Base-by-base conservation (phyloP, 2,329 filamentous ascomycete genomes). In the Leptographium radiaticola region DNA sequence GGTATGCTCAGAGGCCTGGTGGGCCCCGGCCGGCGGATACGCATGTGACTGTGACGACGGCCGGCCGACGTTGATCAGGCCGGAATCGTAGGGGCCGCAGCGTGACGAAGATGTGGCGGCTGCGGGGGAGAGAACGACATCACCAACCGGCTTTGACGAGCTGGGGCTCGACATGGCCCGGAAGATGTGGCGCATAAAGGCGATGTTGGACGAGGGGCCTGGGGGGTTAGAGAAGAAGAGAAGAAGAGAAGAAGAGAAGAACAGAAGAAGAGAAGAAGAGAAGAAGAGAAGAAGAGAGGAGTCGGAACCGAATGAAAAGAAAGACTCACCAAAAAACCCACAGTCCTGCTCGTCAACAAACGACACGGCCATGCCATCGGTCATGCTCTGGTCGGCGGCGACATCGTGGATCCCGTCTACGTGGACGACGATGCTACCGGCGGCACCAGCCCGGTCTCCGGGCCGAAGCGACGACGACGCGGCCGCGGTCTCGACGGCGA, bases 161-260 rank as follows among this genome's bases (percentile, higher is more conserved):
- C 25, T 25, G 25, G 25, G 25, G 13, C 56, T 44, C 11, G 57
- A 49, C 31, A 59, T 46, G 15, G 60, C 59, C 6, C 50, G 38
- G 20, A 52, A 50, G 30, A 62, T 62, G 44, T 58, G 56, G 0
- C 61, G 60, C n/a, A 56, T 51, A n/a, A 63, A 62, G 9, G 61
- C 60, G 15, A 62, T 63, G 34, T 63, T 63, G 16, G 60, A 62
- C 9, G 60, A 61, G 0, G 61, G 60, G 15, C 45, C 42, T 44
- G 18, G n/a, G 10, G n/a, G n/a, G 10, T 6, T 6, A 6, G 6
- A 12, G 42, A 20, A 36, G 34, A 36, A 36, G 34, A 36, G 11
- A 11, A 11, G 7, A 36, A 36, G 34, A 36, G 34, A 36, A 11
- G 34, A 36, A 46, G 6, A 46, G 44, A 18, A 20, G 43, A 13